Evolutionary conservation across 768 basidiomycete genomes (phyloP).

Genomic region (Pleurotus tuoliensis): DNA sequence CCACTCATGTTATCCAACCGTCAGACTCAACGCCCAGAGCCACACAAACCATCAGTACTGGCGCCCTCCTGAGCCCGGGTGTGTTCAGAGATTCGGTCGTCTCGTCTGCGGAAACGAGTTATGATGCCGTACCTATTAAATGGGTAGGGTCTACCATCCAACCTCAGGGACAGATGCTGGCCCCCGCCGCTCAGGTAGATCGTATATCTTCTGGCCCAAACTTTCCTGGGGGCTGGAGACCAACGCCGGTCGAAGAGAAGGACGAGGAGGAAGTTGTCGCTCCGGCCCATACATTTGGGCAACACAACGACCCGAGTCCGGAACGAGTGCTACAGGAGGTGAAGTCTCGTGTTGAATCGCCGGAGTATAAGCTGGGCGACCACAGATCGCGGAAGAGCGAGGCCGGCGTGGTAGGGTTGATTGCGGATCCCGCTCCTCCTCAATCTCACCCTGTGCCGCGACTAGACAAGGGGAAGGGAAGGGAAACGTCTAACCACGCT

Average conservation of each 20-base stretch:
- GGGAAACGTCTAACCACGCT: constrained; percentile 28
- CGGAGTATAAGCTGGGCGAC: constrained; percentile 44
- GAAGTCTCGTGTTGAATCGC: constrained; percentile 46
- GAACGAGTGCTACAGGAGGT: constrained; percentile 41
- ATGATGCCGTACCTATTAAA: constrained; percentile 49
- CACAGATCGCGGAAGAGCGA: constrained; percentile 56
- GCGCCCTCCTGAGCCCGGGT: constrained; percentile 47
- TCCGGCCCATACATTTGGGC: constrained; percentile 9
- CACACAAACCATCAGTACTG: constrained; percentile 3
- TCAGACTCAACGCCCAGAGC: constrained; percentile 1
- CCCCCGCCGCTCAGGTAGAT: constrained; percentile 9
- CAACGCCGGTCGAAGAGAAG: constrained; percentile 49
- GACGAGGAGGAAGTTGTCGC: constrained; percentile 18
- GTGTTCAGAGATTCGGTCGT: constrained; percentile 68
- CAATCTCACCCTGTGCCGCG: constrained; percentile 16
- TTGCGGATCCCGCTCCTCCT: constrained; percentile 27
- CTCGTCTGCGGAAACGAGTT: constrained; percentile 43
- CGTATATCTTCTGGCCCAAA: constrained; percentile 28
- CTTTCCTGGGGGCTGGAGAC: constrained; percentile 55
- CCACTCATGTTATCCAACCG: constrained; percentile 3
- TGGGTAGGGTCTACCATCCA: constrained; percentile 47
- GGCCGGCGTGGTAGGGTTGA: constrained; percentile 53
- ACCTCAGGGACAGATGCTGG: constrained; percentile 6
- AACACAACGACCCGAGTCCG: neutral
- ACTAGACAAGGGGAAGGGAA: constrained; percentile 16